phyloP scores from a whole-genome alignment of 805 yeast genomes.

The Starmerella powellii region DNA sequence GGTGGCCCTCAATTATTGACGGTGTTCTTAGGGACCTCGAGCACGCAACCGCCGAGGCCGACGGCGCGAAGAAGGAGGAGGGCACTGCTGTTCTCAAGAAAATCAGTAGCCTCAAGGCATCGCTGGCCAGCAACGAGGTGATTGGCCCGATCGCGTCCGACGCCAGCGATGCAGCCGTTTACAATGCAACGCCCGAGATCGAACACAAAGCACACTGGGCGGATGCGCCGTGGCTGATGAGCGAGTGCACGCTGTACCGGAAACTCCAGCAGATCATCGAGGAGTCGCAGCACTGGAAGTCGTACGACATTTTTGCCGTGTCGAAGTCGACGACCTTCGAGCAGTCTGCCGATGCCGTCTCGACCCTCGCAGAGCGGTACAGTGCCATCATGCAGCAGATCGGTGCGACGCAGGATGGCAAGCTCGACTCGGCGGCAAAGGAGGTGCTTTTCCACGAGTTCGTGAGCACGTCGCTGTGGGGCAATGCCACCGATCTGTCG shows the following conservation, averaged over 20 bases:
- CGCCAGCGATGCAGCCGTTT: constrained; percentile 38
- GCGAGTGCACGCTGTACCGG: constrained; percentile 79
- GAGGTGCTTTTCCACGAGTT: constrained; percentile 65
- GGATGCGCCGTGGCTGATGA: constrained; percentile 79
- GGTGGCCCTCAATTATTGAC: constrained; percentile 80
- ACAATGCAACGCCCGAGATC: constrained; percentile 36
- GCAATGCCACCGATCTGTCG: constrained; percentile 92
- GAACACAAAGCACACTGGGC: constrained; percentile 46
- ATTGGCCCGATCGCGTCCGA: constrained; percentile 38
- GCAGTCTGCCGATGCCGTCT: constrained; percentile 64
- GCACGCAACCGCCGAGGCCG: constrained; percentile 26
- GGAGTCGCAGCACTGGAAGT: constrained; percentile 33
- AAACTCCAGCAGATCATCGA: constrained; percentile 26
- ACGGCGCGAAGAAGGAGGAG: constrained; percentile 31
- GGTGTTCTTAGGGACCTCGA: constrained; percentile 55
- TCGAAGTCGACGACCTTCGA: constrained; percentile 64
- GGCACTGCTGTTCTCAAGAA: constrained; percentile 37
- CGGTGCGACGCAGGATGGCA: not conserved
- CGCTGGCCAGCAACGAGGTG: constrained; percentile 29
- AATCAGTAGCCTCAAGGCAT: constrained; percentile 35
- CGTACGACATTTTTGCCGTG: constrained; percentile 61
- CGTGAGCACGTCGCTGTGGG: constrained; percentile 86
- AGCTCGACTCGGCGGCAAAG: constrained; percentile 31
- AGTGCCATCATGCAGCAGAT: constrained; percentile 31
- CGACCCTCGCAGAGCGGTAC: constrained; percentile 63